Evolutionary conservation across 2,329 filamentous ascomycete genomes (phyloP), one percentile per base, ranked within the genome.

Genomic region (Geoglossum cookeanum): DNA sequence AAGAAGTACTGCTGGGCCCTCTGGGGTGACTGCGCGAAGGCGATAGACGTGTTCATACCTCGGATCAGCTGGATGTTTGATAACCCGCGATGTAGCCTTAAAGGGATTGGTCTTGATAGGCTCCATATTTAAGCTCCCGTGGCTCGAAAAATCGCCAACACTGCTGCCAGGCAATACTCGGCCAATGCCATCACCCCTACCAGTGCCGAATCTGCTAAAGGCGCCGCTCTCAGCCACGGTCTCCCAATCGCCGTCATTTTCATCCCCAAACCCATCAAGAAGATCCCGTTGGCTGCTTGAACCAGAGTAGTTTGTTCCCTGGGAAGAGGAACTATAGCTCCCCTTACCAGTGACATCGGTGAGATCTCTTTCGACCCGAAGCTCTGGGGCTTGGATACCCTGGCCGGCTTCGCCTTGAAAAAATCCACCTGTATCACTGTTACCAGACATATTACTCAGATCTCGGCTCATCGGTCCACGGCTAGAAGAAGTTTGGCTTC

Each of bases 21-120:
- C 17, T 11, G 57, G 53, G 2, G 32, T 32, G 8, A 22, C 32
- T 15, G 22, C 9, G n/a, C 45, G 27, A 3, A 55, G 37, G 15
- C 57, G 44, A 39, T 58, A 57, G 57, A 47, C 17, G 22, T 58
- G 56, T 17, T 58, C 57, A 27, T n/a, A 58, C 35, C 56, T 45
- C 29, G 42, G 27, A 37, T 57, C 57, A 2, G 56, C 56, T 29
- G 56, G 52, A 17, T 58, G 56, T 22, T 55, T 52, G 3, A 58
- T 15, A 22, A 58, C n/a, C 8, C 4, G 39, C 15, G 15, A 9
- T 30, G 17, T 32, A 5, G 33, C 7, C 8, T 22, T 45, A 35
- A 39, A 27, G 1, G 55, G 33, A 30, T 45, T 35, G 22, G 4
- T 39, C 55, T 48, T 51, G 29, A 48, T n/a, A 37, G 37, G 30